Evolutionary conservation across 2,329 filamentous ascomycete genomes (phyloP).

Genomic region (Claviceps sp.): DNA sequence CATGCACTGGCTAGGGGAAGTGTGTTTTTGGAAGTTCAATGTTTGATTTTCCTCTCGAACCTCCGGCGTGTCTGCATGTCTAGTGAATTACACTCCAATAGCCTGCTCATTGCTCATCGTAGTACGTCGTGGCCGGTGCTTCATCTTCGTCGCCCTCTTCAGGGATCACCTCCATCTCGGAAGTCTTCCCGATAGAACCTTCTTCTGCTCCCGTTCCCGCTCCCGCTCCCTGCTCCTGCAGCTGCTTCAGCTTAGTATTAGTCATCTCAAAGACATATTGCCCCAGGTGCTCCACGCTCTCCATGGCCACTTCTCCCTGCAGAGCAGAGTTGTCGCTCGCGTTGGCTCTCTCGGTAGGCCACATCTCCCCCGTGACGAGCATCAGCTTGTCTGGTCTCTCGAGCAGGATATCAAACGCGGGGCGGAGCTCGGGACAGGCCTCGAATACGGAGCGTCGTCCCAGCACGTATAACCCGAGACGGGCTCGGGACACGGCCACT

Average conservation of each 20-base stretch:
- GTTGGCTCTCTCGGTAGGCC: conserved; percentile 47
- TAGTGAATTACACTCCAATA: conserved; percentile 9
- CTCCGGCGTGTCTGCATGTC: conserved; percentile 20
- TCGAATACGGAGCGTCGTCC: conserved; percentile 83
- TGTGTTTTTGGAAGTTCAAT: too few species aligned
- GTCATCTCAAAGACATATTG: conserved; percentile 98
- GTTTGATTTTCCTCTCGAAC: conserved; percentile 15
- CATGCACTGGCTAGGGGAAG: too few species aligned
- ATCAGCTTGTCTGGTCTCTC: conserved; percentile 67
- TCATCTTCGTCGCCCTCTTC: conserved; percentile 17
- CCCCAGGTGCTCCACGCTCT: conserved; percentile 82
- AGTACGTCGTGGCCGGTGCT: conserved; percentile 15
- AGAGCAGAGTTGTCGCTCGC: conserved; percentile 28
- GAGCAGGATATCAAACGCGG: conserved; percentile 71
- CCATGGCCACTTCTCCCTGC: conserved; percentile 58
- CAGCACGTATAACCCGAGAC: conserved; percentile 83
- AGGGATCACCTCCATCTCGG: conserved; percentile 12
- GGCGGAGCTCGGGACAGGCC: conserved; percentile 71
- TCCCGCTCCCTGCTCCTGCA: conserved; percentile 14
- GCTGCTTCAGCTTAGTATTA: conserved; percentile 40
- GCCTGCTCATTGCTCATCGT: conserved; percentile 17
- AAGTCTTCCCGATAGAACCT: conserved; percentile 7
- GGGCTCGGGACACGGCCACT: conserved; percentile 83
- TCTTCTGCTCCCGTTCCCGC: conserved; percentile 5
- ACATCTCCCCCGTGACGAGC: conserved; percentile 78